phyloP scores from a whole-genome alignment of 805 yeast species.

The Wickerhamomyces rabaulensis region DNA sequence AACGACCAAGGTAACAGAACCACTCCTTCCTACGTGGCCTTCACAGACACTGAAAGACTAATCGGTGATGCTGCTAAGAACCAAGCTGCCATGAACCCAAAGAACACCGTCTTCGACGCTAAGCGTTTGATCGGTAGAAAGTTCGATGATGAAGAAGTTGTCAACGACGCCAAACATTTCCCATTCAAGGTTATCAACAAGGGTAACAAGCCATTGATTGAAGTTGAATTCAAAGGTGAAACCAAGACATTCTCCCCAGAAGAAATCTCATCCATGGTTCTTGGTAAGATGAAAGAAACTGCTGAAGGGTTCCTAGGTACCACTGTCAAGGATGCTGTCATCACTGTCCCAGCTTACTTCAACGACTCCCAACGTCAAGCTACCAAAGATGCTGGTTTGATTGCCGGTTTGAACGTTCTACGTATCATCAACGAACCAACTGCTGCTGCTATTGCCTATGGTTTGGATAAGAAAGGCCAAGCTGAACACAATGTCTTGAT shows the following conservation, averaged over 20 bases:
- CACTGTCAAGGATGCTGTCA: constrained; percentile 82
- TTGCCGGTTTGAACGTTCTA: constrained; percentile 91
- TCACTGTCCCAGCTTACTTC: constrained; percentile 96
- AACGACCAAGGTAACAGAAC: constrained; percentile 99
- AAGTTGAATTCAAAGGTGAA: constrained; percentile 88
- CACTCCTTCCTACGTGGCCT: constrained; percentile 94
- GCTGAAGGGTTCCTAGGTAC: constrained; percentile 86
- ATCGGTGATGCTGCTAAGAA: constrained; percentile 98
- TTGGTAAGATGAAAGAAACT: constrained; percentile 87
- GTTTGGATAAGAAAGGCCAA: constrained; percentile 61
- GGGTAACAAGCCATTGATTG: constrained; percentile 80
- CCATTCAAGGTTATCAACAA: constrained; percentile 78
- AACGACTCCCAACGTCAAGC: constrained; percentile 98
- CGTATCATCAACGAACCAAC: constrained; percentile 97
- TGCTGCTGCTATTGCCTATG: constrained; percentile 98
- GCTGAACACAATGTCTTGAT: constrained; percentile 86
- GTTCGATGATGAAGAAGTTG: constrained; percentile 74
- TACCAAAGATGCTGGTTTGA: constrained; percentile 94
- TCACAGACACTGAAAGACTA: constrained; percentile 91
- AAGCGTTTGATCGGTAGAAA: constrained; percentile 90
- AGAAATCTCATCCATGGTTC: constrained; percentile 90
- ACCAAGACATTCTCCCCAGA: constrained; percentile 85
- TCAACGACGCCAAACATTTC: constrained; percentile 77
- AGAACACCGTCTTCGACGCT: constrained; percentile 91
- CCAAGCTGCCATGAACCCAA: constrained; percentile 96